A percentile compares a stretch with the other conserved stretches of the same genome.
Evolutionary conservation across 1,284 basidiomycete genomes (phyloP).

Genomic region (Sphaerobolus stellatus): DNA sequence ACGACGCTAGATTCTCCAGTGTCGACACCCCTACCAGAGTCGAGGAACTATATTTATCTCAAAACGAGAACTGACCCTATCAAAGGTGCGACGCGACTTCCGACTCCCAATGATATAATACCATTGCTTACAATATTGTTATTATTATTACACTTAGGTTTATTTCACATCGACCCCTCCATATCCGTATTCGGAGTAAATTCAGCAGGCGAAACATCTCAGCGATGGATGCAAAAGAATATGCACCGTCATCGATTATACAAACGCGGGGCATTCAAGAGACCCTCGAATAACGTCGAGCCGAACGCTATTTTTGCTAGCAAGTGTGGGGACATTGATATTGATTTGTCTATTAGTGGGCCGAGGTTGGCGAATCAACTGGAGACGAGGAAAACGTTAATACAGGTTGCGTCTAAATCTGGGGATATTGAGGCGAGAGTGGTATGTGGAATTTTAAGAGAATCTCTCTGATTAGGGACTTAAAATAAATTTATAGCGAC

Average conservation of each 20-base stretch:
- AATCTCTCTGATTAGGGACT: too few species aligned
- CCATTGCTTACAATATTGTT: not conserved
- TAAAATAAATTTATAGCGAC: too few species aligned
- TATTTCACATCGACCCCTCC: constrained; percentile 11
- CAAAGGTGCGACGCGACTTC: not conserved
- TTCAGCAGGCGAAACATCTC: constrained; percentile 1
- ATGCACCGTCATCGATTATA: constrained; percentile 7
- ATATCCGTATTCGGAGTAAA: constrained; percentile 2
- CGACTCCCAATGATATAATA: too few species aligned
- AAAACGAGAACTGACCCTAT: constrained; percentile 8
- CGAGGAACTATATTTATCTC: constrained; percentile 7
- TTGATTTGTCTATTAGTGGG: constrained; percentile 5
- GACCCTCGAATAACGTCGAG: too few species aligned
- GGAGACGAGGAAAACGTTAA: not conserved
- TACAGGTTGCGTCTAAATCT: constrained; percentile 4
- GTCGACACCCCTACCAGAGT: too few species aligned
- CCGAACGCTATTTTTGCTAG: constrained; percentile 10
- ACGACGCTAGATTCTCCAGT: too few species aligned
- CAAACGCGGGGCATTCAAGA: constrained; percentile 1
- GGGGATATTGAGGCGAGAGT: constrained; percentile 5
- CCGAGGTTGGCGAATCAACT: not conserved
- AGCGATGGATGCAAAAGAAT: constrained; percentile 1
- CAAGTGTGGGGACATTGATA: not conserved
- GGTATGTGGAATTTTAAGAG: not conserved
- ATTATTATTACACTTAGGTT: too few species aligned